Evolutionary conservation across 2,329 filamentous ascomycete genomes (phyloP).

Genomic region (Xylaria arbuscula): DNA sequence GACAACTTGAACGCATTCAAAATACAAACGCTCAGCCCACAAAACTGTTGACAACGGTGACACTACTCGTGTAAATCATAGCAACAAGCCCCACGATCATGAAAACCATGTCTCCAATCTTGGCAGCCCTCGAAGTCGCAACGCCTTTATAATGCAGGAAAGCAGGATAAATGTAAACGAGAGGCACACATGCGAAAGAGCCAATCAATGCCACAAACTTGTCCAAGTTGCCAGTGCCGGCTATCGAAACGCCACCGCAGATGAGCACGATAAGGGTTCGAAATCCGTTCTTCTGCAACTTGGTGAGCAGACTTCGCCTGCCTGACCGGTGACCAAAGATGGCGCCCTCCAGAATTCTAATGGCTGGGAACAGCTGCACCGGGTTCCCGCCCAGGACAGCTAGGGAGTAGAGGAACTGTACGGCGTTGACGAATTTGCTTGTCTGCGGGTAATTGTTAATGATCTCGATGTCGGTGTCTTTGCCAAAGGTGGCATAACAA

Average conservation of each 20-base stretch:
- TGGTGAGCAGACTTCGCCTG: constrained; percentile 71
- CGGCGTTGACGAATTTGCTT: constrained; percentile 77
- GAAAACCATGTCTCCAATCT: constrained; percentile 69
- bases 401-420: constrained; percentile 79
- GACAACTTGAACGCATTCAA: neutral
- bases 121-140: constrained; percentile 66
- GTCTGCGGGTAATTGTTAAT: constrained; percentile 80
- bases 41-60: constrained; percentile 65
- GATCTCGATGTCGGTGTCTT: constrained; percentile 75
- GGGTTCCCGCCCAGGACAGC: constrained; percentile 79
- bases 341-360: constrained; percentile 75
- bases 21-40: constrained; percentile 33
- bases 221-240: constrained; percentile 76
- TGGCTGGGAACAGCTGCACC: constrained; percentile 79
- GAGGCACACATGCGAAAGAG: constrained; percentile 77
- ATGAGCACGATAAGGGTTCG: constrained; percentile 66
- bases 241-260: constrained; percentile 70
- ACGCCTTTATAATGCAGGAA: constrained; percentile 76
- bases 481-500: constrained; percentile 79
- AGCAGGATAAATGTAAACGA: constrained; percentile 82
- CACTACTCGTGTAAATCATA: constrained; percentile 77
- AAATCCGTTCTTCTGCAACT: constrained; percentile 82
- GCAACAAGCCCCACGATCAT: constrained; percentile 72
- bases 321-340: constrained; percentile 76
- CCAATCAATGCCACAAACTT: constrained; percentile 81